Evolutionary conservation across 2,329 filamentous ascomycete genomes (phyloP).

Genomic region (Fusarium temperatum): DNA sequence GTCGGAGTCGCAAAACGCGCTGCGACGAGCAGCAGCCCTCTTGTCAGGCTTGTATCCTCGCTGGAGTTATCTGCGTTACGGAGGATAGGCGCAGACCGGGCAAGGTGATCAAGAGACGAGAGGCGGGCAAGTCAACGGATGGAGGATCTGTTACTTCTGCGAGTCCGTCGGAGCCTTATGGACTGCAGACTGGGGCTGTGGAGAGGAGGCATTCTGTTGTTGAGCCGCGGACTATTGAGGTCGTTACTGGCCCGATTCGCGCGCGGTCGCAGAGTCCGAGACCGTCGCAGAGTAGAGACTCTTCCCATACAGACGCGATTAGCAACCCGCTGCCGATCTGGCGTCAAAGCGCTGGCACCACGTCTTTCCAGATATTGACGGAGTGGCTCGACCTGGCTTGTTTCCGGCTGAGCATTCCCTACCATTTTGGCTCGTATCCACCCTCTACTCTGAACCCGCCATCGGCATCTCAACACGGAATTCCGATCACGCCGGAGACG

Average conservation of each 20-base stretch:
- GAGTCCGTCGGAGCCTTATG: neutral
- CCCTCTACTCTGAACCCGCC: neutral
- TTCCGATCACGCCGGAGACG: neutral
- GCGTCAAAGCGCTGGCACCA: neutral
- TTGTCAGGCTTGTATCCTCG: constrained; percentile 2
- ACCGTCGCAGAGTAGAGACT: neutral
- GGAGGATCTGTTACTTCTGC: neutral
- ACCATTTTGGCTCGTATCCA: neutral
- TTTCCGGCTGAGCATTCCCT: neutral
- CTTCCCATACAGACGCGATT: constrained; percentile 1
- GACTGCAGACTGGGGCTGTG: neutral
- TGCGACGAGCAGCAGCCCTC: constrained; percentile 2
- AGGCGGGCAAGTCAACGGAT: constrained; percentile 2
- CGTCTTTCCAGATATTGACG: neutral
- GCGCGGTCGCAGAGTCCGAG: neutral
- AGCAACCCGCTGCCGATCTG: neutral
- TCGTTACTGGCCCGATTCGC: neutral
- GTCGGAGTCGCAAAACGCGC: constrained; percentile 4
- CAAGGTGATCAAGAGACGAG: neutral
- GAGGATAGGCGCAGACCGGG: constrained; percentile 7
- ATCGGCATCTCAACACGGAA: neutral
- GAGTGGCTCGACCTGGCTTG: constrained; percentile 5
- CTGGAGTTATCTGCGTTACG: neutral
- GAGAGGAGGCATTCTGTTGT: neutral
- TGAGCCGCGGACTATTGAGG: neutral